Evolutionary conservation across 495 filamentous ascomycete genomes (phyloP).

Genomic region (Penicillium maclennaniae): DNA sequence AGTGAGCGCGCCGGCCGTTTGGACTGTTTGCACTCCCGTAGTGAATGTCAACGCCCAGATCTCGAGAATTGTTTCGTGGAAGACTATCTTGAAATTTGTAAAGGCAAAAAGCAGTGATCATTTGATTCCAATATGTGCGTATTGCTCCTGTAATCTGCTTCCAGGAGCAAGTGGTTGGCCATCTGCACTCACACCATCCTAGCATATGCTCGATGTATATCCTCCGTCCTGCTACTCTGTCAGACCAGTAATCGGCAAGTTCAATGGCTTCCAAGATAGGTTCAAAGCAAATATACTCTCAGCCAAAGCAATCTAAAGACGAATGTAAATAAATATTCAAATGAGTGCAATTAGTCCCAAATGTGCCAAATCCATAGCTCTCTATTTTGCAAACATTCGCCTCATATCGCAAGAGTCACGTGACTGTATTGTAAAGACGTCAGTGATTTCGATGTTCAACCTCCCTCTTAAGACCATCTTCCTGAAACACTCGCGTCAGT

Average conservation of each 20-base stretch:
- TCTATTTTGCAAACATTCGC: neutral
- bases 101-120: neutral
- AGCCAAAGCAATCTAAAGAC: too few species aligned
- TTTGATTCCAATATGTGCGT: neutral
- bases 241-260: neutral
- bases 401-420: conserved; percentile 13
- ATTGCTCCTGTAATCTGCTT: neutral
- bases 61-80: neutral
- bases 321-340: neutral
- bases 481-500: neutral
- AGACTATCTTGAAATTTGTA: neutral
- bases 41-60: neutral
- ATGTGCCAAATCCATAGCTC: neutral
- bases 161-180: neutral
- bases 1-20: conserved; percentile 28
- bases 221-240: too few species aligned
- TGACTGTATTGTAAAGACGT: conserved; percentile 13
- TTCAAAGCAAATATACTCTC: neutral
- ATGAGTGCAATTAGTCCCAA: neutral
- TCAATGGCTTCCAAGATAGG: neutral
- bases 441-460: conserved; percentile 8
- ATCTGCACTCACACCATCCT: neutral
- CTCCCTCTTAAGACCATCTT: neutral
- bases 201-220: neutral
- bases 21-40: conserved; percentile 31